Base-by-base conservation (phyloP, 148 eudicot species). In the Hydrangea macrophylla region DNA sequence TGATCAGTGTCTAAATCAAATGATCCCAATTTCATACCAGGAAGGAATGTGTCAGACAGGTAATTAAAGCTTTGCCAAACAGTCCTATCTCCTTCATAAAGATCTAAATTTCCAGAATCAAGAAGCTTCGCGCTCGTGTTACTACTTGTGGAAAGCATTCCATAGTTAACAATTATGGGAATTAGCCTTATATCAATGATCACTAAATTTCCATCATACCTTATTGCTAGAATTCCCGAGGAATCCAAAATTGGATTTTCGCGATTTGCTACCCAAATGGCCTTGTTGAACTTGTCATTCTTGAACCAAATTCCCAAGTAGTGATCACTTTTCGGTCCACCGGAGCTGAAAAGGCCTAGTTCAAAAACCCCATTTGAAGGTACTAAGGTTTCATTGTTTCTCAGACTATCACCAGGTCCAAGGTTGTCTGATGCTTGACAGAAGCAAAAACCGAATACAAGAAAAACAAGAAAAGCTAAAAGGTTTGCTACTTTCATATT, bases 11-110 rank as follows among this genome's bases (percentile, higher is more conserved):
- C 64, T 4, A 45, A 18, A 24, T 32, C 11, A 48, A 61, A 39
- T 10, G 17, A 18, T 13, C 78, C 74, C 27, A 75, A 44, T 48
- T 75, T 69, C 70, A 54, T 58, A 33, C 74, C 70, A 5, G 70
- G 65, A 1, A 75, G 54, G 37, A 45, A 64, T 0, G 70, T 57
- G 15, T 75, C 69, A 26, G 53, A 20, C 2, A 74, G 78, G 45
- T 55, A 55, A 57, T 75, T 70, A 75, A 75, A 75, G 48, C 78
- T 75, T n/a, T 75, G 65, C 78, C 78, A 75, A 20, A 75, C 24
- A 6, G 40, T 27, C 17, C 4, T 4, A 8, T 50, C 24, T 26
- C 10, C 39, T 4, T 8, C 37, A 23, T 33, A 5, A 28, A 75
- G 45, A 24, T 69, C 74, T 1, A 69, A 57, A 50, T 75, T 75